Base-by-base conservation (phyloP, 140 eudicot species). In the Senecio squalidus region DNA sequence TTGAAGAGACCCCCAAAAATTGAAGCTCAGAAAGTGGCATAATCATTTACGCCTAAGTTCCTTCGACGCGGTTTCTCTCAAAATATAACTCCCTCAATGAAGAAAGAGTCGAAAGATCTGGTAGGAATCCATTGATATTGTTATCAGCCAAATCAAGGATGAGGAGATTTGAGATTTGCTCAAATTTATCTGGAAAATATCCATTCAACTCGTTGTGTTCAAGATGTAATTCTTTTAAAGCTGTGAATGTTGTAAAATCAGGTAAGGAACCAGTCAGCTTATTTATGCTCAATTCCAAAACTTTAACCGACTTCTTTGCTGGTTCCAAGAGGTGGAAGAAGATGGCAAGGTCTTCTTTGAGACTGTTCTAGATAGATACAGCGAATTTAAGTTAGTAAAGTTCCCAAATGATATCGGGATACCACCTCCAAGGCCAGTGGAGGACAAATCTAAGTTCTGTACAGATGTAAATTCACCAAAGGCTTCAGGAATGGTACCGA, bases 201-300 rank as follows among this genome's bases (percentile, higher is more conserved):
- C 64, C 64, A 23, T 36, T 15, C 20, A 58, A 10, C 33, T 39
- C 29, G 38, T 58, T 58, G 48, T 58, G 1, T 24, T 10, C 29
- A 1, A 58, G 64, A 58, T 38, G 29, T 28, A 58, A 58, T 27
- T 58, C 51, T 58, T 16, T 58, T 44, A 58, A 58, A 27, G 64
- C 26, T 34, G 36, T 43, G 47, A 58, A 58, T 24, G 64, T 17
- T 24, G 51, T 36, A 21, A 58, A 44, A 58, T 58, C 64, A 38
- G 50, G 49, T 17, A 41, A 41, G 47, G 47, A 11, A 41, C 47
- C 47, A 41, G 17, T 41, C 14, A 41, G 11, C 16, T 48, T 21
- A 48, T 48, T 48, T 2, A 6, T 0, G 7, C 55, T 48, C 55
- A 48, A 22, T 3, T 48, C 15, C 28, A 48, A 6, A 48, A 48